Percentiles rank a stretch among this genome's conserved stretches.
phyloP scores from a whole-genome alignment of 1,284 basidiomycete species.

The Pseudomicrostroma phylloplanum region DNA sequence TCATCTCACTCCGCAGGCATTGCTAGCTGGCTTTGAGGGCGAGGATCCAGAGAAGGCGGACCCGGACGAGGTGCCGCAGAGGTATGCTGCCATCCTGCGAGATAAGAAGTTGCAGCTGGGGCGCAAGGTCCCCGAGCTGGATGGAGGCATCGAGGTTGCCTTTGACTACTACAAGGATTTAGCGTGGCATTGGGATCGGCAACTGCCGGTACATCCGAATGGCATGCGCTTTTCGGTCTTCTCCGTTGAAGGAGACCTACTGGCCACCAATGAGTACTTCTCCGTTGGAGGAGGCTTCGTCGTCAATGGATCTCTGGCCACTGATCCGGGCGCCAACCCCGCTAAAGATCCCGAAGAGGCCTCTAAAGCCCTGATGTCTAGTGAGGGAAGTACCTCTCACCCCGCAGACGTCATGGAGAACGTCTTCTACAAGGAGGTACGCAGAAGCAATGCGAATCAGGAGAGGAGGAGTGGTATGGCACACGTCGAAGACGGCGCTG shows the following conservation, averaged over 20 bases:
- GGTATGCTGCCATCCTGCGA: constrained; percentile 66
- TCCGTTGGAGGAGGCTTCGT: constrained; percentile 49
- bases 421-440: constrained; percentile 90
- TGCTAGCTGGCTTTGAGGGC: constrained; percentile 83
- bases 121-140: neutral
- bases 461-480: constrained; percentile 56
- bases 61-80: constrained; percentile 62
- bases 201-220: constrained; percentile 50
- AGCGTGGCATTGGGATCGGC: constrained; percentile 69
- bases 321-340: constrained; percentile 1
- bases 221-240: constrained; percentile 89
- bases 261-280: constrained; percentile 93
- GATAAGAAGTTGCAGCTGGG: constrained; percentile 65
- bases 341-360: neutral
- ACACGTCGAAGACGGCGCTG: constrained; percentile 8
- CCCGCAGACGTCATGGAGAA: constrained; percentile 73
- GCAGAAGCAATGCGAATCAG: constrained; percentile 69
- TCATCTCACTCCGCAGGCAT: constrained; percentile 88
- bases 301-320: constrained; percentile 43
- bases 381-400: neutral
- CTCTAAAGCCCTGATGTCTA: too few relatives aligned
- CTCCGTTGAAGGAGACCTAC: constrained; percentile 68
- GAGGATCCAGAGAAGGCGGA: constrained; percentile 65
- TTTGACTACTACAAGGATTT: constrained; percentile 18
- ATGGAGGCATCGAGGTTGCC: constrained; percentile 8